Base-by-base conservation (phyloP, 371 early-diverging fungal genomes). In the Rhizopus microsporus region DNA sequence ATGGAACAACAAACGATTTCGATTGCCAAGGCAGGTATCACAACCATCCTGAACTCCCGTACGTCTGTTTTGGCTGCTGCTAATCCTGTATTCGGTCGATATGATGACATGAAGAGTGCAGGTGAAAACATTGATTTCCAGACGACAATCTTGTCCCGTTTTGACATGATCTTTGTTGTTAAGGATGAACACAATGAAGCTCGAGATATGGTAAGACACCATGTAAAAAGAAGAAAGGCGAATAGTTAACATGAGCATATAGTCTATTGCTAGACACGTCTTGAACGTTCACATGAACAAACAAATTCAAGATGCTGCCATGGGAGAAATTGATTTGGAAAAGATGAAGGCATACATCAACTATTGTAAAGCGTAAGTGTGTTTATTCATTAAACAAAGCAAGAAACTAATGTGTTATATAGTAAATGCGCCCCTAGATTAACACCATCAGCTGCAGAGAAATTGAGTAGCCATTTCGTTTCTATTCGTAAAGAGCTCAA, bases 1-100 rank as follows among this genome's bases (percentile, higher is more conserved):
- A 99, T 99, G 99, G 99, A 99, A 82, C 99, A 99, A 80, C 99
- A 99, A 74, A 99, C 99, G 2, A 99, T 99, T 57, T 97, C 97
- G 7, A 99, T 99, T 64, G 99, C 99, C 51, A 99, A 99, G 78
- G 99, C 99, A 17, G 99, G 99, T 61, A 99, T 99, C 69, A 99
- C 99, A 0, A 99, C 99, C 0, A 94, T 99, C 56, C 82, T 99
- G 34, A 99, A 99, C 77, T 95, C 99, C 5, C 84, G 99, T 59
- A 95, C 99, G 0, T 93, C 97, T 31, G 98, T 99, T 5, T 81
- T 99, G 31, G 99, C 99, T 3, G 99, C 99, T 8, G 99, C 99
- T n/a, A 99, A 99, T 79, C 99, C 99, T n/a, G 93, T 97, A 23
- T 99, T 98, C 84, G 99, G 99, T 57, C 90, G 99, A 51, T 99